Evolutionary conservation across 768 basidiomycete genomes (phyloP).

Genomic region (Artomyces pyxidatus): DNA sequence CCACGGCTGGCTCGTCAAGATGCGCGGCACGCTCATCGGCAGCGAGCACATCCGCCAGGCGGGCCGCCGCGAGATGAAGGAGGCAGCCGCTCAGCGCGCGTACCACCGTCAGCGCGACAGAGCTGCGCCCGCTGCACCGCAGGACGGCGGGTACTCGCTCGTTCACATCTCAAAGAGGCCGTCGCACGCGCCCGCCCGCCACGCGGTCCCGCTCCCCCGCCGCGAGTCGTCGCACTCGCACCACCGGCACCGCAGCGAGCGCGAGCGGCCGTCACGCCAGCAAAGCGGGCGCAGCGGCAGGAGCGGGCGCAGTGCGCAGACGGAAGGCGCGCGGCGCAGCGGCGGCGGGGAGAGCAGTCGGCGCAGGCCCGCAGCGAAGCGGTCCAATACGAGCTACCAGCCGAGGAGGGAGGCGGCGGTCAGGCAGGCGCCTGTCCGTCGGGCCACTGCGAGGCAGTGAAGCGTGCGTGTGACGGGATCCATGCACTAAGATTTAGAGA

Average conservation of each 20-base stretch:
- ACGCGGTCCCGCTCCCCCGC: conserved; percentile 1
- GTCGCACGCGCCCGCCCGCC: background rate
- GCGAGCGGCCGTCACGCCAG: background rate
- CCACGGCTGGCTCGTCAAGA: conserved; percentile 18
- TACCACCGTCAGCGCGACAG: background rate
- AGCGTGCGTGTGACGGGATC: too few species aligned
- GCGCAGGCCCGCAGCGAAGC: background rate
- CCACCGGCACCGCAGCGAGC: background rate
- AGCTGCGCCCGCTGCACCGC: background rate
- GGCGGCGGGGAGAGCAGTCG: background rate
- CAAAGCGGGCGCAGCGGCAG: background rate
- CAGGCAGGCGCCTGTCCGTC: too few species aligned
- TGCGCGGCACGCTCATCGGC: conserved; percentile 15
- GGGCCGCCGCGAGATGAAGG: conserved; percentile 16
- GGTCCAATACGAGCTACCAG: too few species aligned
- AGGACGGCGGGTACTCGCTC: conserved; percentile 4
- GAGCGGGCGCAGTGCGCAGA: background rate
- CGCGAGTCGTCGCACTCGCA: background rate
- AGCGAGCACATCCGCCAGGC: conserved; percentile 13
- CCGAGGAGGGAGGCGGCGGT: too few species aligned
- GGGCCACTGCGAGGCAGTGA: too few species aligned
- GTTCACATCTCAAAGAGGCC: background rate
- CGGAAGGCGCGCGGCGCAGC: background rate
- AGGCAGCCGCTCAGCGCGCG: conserved; percentile 6
- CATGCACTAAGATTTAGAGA: too few species aligned